Percentiles rank a stretch among this genome's conserved stretches.
Conservation (phyloP, 176 grass and related monocot genomes). For the Phoenix roebelenii region DNA sequence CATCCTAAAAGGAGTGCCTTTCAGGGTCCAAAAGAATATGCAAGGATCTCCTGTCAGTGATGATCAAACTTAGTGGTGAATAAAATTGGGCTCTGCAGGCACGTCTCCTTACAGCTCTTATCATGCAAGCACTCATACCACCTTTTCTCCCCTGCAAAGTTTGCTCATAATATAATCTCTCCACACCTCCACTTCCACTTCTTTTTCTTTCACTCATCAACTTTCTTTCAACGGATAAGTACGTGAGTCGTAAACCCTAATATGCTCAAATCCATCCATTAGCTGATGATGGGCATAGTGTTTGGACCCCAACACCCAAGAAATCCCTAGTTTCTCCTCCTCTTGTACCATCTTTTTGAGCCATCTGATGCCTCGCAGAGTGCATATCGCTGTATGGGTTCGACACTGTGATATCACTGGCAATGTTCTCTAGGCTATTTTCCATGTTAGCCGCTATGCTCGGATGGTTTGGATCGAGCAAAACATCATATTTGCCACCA, state of each 20-base stretch:
- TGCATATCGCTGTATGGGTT: not conserved
- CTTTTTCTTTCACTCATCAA: no score
- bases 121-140: no score
- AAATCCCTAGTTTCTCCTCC: constrained; percentile 16
- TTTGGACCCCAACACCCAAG: constrained; percentile 6
- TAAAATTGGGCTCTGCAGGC: no score
- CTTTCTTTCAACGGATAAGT: no score
- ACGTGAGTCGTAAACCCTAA: no score
- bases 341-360: not conserved
- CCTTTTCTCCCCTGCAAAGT: no score
- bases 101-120: no score
- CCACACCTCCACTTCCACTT: no score
- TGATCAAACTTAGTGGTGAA: no score
- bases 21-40: not conserved
- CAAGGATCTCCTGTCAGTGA: not conserved
- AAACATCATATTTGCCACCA: not conserved
- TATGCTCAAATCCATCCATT: constrained; percentile 2
- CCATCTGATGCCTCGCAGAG: not conserved
- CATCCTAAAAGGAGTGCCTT: not conserved
- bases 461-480: not conserved
- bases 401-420: no score
- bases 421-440: no score
- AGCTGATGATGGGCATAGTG: not conserved
- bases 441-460: not conserved
- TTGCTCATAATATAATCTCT: no score